phyloP scores from a whole-genome alignment of 2,329 filamentous ascomycete genomes.

The Apiospora saccharicola region DNA sequence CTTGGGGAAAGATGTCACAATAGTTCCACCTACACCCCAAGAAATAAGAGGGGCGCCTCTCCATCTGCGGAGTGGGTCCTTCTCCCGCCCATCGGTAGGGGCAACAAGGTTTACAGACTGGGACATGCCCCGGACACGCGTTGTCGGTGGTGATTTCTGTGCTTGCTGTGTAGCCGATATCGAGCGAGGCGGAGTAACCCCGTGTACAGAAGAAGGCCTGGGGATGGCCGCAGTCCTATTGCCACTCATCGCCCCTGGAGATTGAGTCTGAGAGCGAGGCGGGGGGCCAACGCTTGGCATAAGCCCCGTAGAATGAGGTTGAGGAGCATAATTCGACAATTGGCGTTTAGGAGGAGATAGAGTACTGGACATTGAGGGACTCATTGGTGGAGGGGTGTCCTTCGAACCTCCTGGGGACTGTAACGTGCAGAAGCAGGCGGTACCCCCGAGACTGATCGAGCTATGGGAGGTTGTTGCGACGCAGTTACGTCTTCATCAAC shows the following conservation, averaged over 20 bases:
- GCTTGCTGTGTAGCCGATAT: slow-evolving; percentile 30
- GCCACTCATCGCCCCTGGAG: slow-evolving; percentile 59
- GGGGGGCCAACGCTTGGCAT: slow-evolving; percentile 60
- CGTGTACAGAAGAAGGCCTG: slow-evolving; percentile 62
- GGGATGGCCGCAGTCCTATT: slow-evolving; percentile 53
- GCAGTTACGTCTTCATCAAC: slow-evolving; percentile 64
- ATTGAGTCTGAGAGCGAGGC: slow-evolving; percentile 68
- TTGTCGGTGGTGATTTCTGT: slow-evolving; percentile 36
- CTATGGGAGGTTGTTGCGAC: slow-evolving; percentile 35
- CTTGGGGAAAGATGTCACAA: slow-evolving; percentile 88
- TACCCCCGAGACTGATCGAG: slow-evolving; percentile 31
- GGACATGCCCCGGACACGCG: slow-evolving; percentile 60
- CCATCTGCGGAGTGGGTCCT: slow-evolving; percentile 88
- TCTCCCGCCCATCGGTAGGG: slow-evolving; percentile 70
- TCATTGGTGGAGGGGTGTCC: slow-evolving; percentile 58
- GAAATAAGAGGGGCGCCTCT: slow-evolving; percentile 85
- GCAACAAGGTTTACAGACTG: slow-evolving; percentile 64
- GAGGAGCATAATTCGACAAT: slow-evolving; percentile 59
- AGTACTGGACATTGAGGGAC: slow-evolving; percentile 48
- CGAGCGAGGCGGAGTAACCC: slow-evolving; percentile 49
- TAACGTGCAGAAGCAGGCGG: slow-evolving; percentile 41
- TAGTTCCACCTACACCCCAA: slow-evolving; percentile 85
- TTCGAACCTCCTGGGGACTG: slow-evolving; percentile 48
- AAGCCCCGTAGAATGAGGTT: slow-evolving; percentile 40
- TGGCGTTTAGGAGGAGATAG: slow-evolving; percentile 65